phyloP scores from a whole-genome alignment of 805 yeast species.

The Debaryomyces maramus region DNA sequence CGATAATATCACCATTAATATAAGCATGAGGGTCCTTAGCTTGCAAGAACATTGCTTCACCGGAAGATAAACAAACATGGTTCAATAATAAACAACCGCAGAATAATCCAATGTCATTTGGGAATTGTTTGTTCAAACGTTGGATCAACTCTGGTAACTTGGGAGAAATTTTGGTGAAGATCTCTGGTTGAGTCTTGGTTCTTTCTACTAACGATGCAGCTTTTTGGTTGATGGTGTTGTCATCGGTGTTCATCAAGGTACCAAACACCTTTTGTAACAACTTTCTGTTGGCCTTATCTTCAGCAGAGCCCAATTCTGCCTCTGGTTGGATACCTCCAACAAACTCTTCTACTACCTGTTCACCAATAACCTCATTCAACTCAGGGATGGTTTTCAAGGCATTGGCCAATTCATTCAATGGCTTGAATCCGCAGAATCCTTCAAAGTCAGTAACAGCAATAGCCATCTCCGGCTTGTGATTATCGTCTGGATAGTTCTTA shows the following conservation, averaged over 20 bases:
- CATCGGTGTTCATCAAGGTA: conserved; percentile 81
- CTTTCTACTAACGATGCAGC: conserved; percentile 68
- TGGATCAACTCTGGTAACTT: conserved; percentile 71
- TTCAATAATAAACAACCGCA: conserved; percentile 93
- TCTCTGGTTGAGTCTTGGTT: conserved; percentile 57
- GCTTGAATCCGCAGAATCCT: conserved; percentile 98
- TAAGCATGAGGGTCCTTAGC: conserved; percentile 99
- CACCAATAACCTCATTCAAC: conserved; percentile 68
- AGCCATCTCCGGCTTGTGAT: conserved; percentile 99
- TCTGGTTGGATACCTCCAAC: conserved; percentile 44
- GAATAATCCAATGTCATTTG: conserved; percentile 90
- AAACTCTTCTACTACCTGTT: conserved; percentile 55
- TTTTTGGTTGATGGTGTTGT: conserved; percentile 50
- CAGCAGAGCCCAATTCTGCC: conserved; percentile 49
- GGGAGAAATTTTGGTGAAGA: conserved; percentile 49
- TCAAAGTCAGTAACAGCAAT: conserved; percentile 94
- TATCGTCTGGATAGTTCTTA: conserved; percentile 92
- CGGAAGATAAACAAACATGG: conserved; percentile 77
- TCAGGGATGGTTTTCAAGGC: conserved; percentile 77
- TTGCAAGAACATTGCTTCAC: conserved; percentile 95
- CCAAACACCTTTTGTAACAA: conserved; percentile 76
- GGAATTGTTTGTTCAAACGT: conserved; percentile 83
- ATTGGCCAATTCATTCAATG: conserved; percentile 71
- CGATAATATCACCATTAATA: conserved; percentile 94
- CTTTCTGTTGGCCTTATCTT: conserved; percentile 58